These are phyloP conservation scores for Citrus maxima DNA, from an alignment of 345 rosid species.

Conservation along the genomic window DNA sequence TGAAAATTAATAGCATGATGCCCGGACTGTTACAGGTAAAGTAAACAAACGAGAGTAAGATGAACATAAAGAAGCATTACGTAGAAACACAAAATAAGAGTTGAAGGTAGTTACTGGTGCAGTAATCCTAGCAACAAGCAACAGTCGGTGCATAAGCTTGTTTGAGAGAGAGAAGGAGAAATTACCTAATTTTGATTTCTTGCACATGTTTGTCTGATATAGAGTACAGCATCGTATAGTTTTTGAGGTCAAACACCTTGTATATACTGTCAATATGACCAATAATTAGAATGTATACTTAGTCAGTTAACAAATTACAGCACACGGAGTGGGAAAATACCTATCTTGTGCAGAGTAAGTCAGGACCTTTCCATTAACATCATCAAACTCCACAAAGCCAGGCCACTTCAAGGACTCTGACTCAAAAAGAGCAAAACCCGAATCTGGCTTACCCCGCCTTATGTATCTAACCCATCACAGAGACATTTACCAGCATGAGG, in stretches of 20 bases:
- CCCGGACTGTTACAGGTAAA: slow-evolving; percentile 65
- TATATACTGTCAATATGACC: slow-evolving; percentile 56
- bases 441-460: slow-evolving; percentile 87
- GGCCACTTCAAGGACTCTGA: slow-evolving; percentile 99
- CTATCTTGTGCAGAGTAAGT: slow-evolving; percentile 97
- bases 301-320: not conserved
- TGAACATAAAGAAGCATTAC: not conserved
- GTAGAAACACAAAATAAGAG: not conserved
- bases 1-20: slow-evolving; percentile 90
- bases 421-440: slow-evolving; percentile 91
- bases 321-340: slow-evolving; percentile 25
- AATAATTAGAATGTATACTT: slow-evolving; percentile 12
- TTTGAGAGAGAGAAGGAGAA: slow-evolving; percentile 20
- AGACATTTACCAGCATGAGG: not conserved
- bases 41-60: slow-evolving; percentile 9
- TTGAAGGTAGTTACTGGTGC: not conserved
- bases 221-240: slow-evolving; percentile 88
- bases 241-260: slow-evolving; percentile 95
- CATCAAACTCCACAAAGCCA: slow-evolving; percentile 99
- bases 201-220: slow-evolving; percentile 86
- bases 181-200: slow-evolving; percentile 94
- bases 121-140: not conserved
- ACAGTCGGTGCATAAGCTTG: not conserved
- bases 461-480: slow-evolving; percentile 60
- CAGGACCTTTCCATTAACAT: slow-evolving; percentile 93